These are phyloP conservation scores for Daldinia eschscholtzii DNA, from an alignment of 2,329 filamentous ascomycete genomes.

Conservation along the genomic window DNA sequence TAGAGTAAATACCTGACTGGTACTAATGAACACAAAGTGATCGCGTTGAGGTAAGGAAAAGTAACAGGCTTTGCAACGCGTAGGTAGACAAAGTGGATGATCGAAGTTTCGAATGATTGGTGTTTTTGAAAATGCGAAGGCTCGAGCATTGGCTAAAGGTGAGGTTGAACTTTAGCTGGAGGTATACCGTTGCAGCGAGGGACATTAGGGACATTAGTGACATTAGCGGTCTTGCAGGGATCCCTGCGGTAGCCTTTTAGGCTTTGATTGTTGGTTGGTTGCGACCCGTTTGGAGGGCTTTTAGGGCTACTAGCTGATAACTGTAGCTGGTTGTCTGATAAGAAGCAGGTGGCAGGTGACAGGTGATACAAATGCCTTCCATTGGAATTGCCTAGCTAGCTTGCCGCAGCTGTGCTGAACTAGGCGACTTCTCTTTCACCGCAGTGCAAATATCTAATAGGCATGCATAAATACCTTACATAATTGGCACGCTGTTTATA, in stretches of 20 bases:
- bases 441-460: no score
- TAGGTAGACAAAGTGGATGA: slow-evolving; percentile 12
- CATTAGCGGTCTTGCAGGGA: slow-evolving; percentile 21
- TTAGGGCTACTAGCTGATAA: slow-evolving; percentile 19
- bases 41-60: not conserved
- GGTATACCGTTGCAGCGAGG: slow-evolving; percentile 1
- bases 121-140: slow-evolving; percentile 29
- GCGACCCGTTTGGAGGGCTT: slow-evolving; percentile 30
- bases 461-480: no score
- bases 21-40: not conserved
- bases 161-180: slow-evolving; percentile 31
- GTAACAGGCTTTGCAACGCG: slow-evolving; percentile 10
- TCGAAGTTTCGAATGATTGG: slow-evolving; percentile 25
- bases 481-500: not conserved
- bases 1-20: not conserved
- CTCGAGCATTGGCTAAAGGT: slow-evolving; percentile 36
- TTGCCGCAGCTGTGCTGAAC: not conserved
- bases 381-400: not conserved
- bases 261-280: slow-evolving; percentile 28
- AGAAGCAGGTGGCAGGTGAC: not conserved
- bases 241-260: not conserved
- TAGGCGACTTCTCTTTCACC: not conserved
- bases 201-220: slow-evolving; percentile 3
- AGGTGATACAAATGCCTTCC: not conserved
- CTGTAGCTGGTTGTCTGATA: not conserved